Evolutionary conservation across 73 alveolate genomes (phyloP), one percentile per base, ranked within the genome.

Genomic region (Blepharisma stoltei): DNA sequence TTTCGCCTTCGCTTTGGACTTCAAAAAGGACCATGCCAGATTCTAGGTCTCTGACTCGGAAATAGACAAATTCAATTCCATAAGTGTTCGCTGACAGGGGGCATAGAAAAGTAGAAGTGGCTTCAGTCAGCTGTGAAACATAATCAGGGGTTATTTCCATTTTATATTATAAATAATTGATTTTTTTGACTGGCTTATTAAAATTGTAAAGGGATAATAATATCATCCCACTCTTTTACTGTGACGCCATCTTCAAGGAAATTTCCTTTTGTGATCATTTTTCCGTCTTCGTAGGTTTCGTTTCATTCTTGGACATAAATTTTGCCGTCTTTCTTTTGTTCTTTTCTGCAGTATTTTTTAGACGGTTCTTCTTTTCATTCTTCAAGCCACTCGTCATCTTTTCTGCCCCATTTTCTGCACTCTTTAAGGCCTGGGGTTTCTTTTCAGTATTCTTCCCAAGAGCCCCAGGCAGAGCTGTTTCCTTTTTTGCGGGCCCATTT

Each of bases 1-100:
- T 53, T 44, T 38, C 65, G 0, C 20, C 67, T 44, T 89, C 96
- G 45, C 90, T 84, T 43, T 81, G 78, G 37, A 89, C 94, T 71
- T 89, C 92, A 55, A 89, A 89, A 44, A 89, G 54, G 0, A 88
- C 93, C 25, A 80, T 70, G 37, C 89, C 94, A 3, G 92, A 44
- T 44, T 89, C 96, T 68, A 89, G 81, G 43, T 89, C 96, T 81
- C 96, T 76, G 6, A 89, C 77, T 78, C 81, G 83, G 67, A 89
- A 89, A 67, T 86, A 77, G 76, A 78, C 82, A 80, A 89, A 89
- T 78, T 88, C 69, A 41, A 89, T 89, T 55, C 88, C 88, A 49
- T 78, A 89, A n/a, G 67, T 70, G 54, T 89, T 89, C 23, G 96
- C 96, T 54, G 67, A 82, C 54, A 88, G 82, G 49, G 92, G 92